Evolutionary conservation across 2,329 filamentous ascomycete genomes (phyloP).

Genomic region (Neonectria magnoliae): DNA sequence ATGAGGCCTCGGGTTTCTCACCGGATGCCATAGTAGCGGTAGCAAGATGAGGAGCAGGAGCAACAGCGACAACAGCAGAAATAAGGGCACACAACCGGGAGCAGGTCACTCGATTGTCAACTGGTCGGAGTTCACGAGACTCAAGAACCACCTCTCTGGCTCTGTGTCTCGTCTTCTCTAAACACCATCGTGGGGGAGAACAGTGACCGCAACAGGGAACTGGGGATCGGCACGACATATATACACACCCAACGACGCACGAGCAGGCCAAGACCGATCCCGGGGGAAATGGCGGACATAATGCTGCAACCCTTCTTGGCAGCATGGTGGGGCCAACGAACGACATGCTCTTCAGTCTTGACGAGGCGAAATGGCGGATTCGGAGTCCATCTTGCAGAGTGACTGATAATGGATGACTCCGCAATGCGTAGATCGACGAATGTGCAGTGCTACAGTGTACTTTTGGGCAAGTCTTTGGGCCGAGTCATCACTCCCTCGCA

Average conservation of each 20-base stretch:
- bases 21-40: slow-evolving; percentile 6
- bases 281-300: neutral
- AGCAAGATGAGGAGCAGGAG: too few relatives aligned
- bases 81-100: neutral
- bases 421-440: neutral
- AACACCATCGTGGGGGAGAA: neutral
- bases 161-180: neutral
- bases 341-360: neutral
- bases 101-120: neutral
- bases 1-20: slow-evolving; percentile 17
- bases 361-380: slow-evolving; percentile 21
- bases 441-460: neutral
- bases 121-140: neutral
- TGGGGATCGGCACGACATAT: neutral
- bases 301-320: neutral
- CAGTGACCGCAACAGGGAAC: neutral
- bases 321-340: slow-evolving; percentile 27
- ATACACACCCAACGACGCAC: neutral
- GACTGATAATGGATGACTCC: slow-evolving; percentile 2
- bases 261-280: neutral
- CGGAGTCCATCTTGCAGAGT: slow-evolving; percentile 2
- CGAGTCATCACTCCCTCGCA: neutral
- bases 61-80: too few relatives aligned
- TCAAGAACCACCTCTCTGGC: neutral
- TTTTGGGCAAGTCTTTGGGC: neutral